phyloP scores from a whole-genome alignment of 1,284 basidiomycete genomes.

The Cryptococcus sp. region DNA sequence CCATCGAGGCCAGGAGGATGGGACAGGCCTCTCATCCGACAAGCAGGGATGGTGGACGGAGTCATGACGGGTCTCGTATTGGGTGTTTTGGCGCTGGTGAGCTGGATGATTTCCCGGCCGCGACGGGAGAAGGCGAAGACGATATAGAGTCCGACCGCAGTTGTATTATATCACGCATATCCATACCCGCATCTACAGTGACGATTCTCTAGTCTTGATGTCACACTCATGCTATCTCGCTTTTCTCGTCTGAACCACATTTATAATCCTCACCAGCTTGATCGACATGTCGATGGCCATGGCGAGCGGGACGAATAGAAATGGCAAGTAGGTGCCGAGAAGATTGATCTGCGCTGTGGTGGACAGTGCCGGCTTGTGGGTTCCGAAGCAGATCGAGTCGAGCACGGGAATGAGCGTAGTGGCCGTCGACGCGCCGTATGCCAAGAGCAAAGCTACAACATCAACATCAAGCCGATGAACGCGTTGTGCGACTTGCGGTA shows the following conservation, averaged over 20 bases:
- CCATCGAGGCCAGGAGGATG: not conserved
- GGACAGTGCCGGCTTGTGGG: conserved; percentile 21
- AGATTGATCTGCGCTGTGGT: conserved; percentile 51
- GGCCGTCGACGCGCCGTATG: conserved; percentile 69
- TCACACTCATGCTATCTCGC: conserved; percentile 1
- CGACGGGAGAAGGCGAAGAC: conserved; percentile 1
- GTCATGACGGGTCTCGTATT: not conserved
- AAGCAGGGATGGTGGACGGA: not conserved
- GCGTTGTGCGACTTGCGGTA: conserved; percentile 27
- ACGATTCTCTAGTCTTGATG: not conserved
- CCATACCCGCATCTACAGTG: not conserved
- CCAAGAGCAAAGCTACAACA: conserved; percentile 50
- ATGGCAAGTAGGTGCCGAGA: conserved; percentile 69
- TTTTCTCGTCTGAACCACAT: conserved; percentile 16
- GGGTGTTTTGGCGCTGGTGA: not conserved
- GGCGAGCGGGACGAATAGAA: conserved; percentile 61
- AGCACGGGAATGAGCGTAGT: conserved; percentile 72
- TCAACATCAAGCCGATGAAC: not conserved
- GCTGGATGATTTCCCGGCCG: not conserved
- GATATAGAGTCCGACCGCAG: not conserved
- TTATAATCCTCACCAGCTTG: conserved; percentile 22
- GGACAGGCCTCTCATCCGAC: not conserved
- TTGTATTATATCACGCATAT: not conserved
- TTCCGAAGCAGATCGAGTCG: conserved; percentile 51
- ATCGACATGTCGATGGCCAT: conserved; percentile 66